Percentiles rank a stretch among this genome's conserved stretches.
Evolutionary conservation across 768 basidiomycete genomes (phyloP).

Genomic region (Pholiota molesta): DNA sequence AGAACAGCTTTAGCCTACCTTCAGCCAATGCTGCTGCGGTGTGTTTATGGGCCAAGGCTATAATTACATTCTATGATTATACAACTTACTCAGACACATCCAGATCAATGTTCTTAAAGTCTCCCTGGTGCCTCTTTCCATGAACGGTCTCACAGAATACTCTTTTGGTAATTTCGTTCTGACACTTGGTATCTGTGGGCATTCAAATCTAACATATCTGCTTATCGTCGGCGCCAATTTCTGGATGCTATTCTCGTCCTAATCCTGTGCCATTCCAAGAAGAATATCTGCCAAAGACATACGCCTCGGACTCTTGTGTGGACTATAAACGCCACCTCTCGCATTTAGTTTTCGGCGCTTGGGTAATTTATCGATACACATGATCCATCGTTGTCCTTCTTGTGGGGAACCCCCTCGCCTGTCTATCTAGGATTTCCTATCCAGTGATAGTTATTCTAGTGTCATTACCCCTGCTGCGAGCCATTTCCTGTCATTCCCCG

Average conservation of each 20-base stretch:
- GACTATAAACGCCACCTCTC: neutral
- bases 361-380: neutral
- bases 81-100: neutral
- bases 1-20: neutral
- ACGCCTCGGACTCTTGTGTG: neutral
- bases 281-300: conserved; percentile 1
- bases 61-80: conserved; percentile 12
- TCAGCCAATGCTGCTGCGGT: neutral
- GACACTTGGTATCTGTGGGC: neutral
- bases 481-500: conserved; percentile 14
- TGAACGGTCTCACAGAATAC: neutral
- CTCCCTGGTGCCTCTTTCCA: neutral
- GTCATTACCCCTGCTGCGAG: conserved; percentile 6
- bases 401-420: neutral
- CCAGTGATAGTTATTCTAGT: neutral
- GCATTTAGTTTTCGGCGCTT: neutral
- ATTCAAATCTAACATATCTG: neutral
- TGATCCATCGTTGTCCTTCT: neutral
- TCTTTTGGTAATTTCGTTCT: neutral
- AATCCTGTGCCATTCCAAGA: neutral
- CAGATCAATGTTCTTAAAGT: neutral
- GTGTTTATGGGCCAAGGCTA: conserved; percentile 12
- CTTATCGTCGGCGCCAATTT: neutral
- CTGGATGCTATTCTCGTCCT: neutral
- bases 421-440: neutral